phyloP scores from a whole-genome alignment of 2,329 filamentous ascomycete genomes.

The Shiraia bambusicola region DNA sequence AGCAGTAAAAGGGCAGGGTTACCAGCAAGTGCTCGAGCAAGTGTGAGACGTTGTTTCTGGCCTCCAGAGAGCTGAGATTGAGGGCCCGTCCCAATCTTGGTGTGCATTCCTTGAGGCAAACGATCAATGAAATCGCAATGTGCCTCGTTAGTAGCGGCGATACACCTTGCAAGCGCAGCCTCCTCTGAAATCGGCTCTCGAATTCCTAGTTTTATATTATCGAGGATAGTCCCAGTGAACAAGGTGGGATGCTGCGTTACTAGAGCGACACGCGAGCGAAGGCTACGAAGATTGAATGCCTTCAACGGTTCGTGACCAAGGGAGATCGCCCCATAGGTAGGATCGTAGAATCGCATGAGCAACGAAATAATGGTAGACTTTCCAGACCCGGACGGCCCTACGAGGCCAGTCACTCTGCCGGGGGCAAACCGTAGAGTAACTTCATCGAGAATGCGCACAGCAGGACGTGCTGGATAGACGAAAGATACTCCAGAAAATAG shows the following conservation, averaged over 20 bases:
- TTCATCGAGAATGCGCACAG: constrained; percentile 43
- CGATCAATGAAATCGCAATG: constrained; percentile 48
- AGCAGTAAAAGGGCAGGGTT: constrained; percentile 38
- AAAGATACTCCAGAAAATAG: constrained; percentile 45
- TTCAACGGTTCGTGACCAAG: constrained; percentile 32
- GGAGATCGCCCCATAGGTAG: constrained; percentile 28
- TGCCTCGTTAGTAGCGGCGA: constrained; percentile 56
- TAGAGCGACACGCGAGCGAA: constrained; percentile 36
- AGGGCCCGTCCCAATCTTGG: constrained; percentile 35
- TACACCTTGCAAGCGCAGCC: constrained; percentile 50
- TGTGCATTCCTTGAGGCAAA: constrained; percentile 40
- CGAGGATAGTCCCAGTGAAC: constrained; percentile 40
- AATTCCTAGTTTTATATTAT: constrained; percentile 41
- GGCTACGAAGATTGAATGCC: constrained; percentile 31
- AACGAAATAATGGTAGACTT: constrained; percentile 50
- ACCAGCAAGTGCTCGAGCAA: constrained; percentile 40
- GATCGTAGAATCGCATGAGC: constrained; percentile 45
- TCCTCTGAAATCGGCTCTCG: constrained; percentile 26
- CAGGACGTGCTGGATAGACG: constrained; percentile 48
- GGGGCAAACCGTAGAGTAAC: constrained; percentile 41
- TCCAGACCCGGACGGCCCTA: constrained; percentile 49
- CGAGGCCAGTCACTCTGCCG: constrained; percentile 48
- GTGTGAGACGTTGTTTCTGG: constrained; percentile 42
- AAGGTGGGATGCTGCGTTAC: constrained; percentile 39
- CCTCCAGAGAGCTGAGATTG: constrained; percentile 41